Evolutionary conservation across 257 asterid genomes (phyloP).

Genomic region (Petunia secreta): DNA sequence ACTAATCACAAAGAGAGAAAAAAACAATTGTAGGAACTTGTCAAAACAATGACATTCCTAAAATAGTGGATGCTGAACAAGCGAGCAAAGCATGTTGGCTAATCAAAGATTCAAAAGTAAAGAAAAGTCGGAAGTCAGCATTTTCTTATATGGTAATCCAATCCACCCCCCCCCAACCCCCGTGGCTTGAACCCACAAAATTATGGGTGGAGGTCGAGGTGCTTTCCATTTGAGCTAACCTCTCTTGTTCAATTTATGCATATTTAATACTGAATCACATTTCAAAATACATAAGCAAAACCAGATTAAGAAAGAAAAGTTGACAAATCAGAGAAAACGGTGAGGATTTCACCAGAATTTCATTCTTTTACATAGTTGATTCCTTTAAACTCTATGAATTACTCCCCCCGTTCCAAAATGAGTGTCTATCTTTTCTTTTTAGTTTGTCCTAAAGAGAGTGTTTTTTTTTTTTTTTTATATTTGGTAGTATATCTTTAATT

Average conservation of each 20-base stretch:
- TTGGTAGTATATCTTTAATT: too few relatives aligned
- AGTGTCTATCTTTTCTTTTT: too few relatives aligned
- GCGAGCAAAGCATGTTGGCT: conserved; percentile 14
- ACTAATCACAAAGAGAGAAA: conserved; percentile 32
- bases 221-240: too few relatives aligned
- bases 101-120: background rate
- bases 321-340: background rate
- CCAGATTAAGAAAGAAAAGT: background rate
- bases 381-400: background rate
- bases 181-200: too few relatives aligned
- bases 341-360: background rate
- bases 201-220: too few relatives aligned
- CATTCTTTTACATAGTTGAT: background rate
- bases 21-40: conserved; percentile 17
- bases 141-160: too few relatives aligned
- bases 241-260: background rate
- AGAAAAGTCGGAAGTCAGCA: conserved; percentile 3
- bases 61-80: background rate
- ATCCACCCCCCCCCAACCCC: too few relatives aligned
- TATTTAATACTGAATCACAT: background rate
- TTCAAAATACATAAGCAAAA: background rate
- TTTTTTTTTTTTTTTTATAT: too few relatives aligned
- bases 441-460: too few relatives aligned
- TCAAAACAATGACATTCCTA: background rate
- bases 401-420: too few relatives aligned